These are phyloP conservation scores for Williopsis jadinii DNA, from an alignment of 1,139 yeast species.

Conservation along the genomic window DNA sequence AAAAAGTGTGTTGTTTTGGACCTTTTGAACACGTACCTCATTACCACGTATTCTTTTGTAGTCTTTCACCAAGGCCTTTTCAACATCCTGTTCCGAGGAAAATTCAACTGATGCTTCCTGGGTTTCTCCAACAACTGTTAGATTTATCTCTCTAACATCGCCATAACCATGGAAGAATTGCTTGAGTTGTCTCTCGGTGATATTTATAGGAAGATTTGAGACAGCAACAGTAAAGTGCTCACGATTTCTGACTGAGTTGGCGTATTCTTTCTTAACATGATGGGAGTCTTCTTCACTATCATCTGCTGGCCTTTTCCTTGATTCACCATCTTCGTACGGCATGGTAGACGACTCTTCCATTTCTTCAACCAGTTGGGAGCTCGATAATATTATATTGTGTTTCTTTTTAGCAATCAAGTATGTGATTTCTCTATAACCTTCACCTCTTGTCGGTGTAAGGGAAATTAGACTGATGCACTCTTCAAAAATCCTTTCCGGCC, in stretches of 20 bases:
- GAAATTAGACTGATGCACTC: constrained; percentile 37
- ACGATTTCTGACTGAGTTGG: constrained; percentile 35
- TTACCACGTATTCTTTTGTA: constrained; percentile 38
- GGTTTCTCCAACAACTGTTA: constrained; percentile 22
- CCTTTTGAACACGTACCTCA: constrained; percentile 40
- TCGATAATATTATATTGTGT: no score
- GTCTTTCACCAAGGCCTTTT: constrained; percentile 56
- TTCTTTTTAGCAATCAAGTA: no score
- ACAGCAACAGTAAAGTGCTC: constrained; percentile 50
- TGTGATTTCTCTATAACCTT: no score
- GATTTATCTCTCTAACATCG: constrained; percentile 30
- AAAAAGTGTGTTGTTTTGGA: constrained; percentile 48
- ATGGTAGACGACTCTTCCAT: no score
- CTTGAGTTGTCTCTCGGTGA: constrained; percentile 30
- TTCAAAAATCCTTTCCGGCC: constrained; percentile 44
- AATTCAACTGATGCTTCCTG: constrained; percentile 51
- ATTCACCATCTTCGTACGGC: no score
- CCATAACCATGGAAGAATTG: constrained; percentile 61
- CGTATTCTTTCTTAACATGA: not conserved
- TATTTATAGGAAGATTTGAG: constrained; percentile 29
- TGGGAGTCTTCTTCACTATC: no score
- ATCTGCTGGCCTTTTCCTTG: no score
- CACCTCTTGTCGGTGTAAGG: no score
- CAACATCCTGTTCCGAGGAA: constrained; percentile 37
- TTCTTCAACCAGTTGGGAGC: no score